These are phyloP conservation scores for Aspergillus sclerotiicarbonarius DNA, from an alignment of 495 filamentous ascomycete genomes.

Conservation along the genomic window DNA sequence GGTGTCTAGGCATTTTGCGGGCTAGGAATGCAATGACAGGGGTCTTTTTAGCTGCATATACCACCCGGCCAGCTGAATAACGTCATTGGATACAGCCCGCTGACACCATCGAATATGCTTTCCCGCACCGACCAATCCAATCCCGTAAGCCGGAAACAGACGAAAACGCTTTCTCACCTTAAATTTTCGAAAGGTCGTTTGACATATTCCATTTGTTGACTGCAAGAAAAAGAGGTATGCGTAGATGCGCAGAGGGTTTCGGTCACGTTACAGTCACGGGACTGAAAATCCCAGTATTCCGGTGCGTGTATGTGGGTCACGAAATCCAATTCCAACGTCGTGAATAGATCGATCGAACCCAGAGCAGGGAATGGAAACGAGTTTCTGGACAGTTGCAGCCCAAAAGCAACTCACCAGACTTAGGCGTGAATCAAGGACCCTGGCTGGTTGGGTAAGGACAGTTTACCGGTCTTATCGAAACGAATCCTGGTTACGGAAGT, in stretches of 20 bases:
- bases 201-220: conserved; percentile 39
- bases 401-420: conserved; percentile 5
- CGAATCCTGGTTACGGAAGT: conserved; percentile 35
- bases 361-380: background rate
- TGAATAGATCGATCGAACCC: conserved; percentile 7
- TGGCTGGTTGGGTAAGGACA: conserved; percentile 29
- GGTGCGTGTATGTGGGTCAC: conserved; percentile 43
- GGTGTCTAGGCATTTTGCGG: conserved; percentile 11
- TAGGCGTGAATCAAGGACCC: conserved; percentile 14
- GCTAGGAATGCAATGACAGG: conserved; percentile 19
- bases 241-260: conserved; percentile 39
- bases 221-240: conserved; percentile 26
- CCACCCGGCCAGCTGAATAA: conserved; percentile 20
- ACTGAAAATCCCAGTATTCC: conserved; percentile 38
- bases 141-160: conserved; percentile 15
- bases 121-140: conserved; percentile 33
- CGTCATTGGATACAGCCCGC: conserved; percentile 32
- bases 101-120: conserved; percentile 30
- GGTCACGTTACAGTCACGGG: conserved; percentile 45
- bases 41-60: conserved; percentile 36
- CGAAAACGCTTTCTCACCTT: conserved; percentile 30
- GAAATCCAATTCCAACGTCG: conserved; percentile 49
- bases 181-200: conserved; percentile 25
- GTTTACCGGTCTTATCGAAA: conserved; percentile 17
- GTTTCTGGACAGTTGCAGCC: background rate